These are phyloP conservation scores for Hyphopichia khmerensis DNA, from an alignment of 1,139 yeast species.

Conservation along the genomic window DNA sequence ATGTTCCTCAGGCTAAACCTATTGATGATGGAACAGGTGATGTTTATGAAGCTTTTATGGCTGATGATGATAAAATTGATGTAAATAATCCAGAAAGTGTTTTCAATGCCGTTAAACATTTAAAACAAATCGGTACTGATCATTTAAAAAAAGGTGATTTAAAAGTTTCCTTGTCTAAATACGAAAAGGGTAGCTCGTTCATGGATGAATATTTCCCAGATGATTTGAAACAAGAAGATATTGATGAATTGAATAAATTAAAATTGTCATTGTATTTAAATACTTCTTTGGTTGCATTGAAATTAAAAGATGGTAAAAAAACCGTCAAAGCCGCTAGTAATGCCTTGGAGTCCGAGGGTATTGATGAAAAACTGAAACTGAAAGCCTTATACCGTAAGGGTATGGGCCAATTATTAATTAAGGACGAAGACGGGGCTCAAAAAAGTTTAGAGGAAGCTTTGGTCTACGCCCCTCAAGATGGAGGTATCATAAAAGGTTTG, in stretches of 20 bases:
- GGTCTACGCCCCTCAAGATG: slow-evolving; percentile 67
- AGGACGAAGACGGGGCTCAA: slow-evolving; percentile 73
- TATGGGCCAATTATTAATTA: slow-evolving; percentile 60
- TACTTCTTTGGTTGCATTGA: slow-evolving; percentile 72
- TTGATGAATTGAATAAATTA: slow-evolving; percentile 48
- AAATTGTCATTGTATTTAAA: slow-evolving; percentile 68
- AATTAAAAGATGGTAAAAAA: slow-evolving; percentile 54
- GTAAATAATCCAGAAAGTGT: slow-evolving; percentile 60
- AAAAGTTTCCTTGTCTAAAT: slow-evolving; percentile 61
- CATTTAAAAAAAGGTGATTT: slow-evolving; percentile 66
- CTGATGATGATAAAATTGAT: slow-evolving; percentile 71
- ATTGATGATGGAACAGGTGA: slow-evolving; percentile 85
- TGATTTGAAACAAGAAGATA: slow-evolving; percentile 56
- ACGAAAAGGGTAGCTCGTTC: slow-evolving; percentile 67
- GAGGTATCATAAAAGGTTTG: slow-evolving; percentile 69
- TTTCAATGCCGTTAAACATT: slow-evolving; percentile 59
- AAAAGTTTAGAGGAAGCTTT: slow-evolving; percentile 67
- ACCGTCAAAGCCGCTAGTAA: slow-evolving; percentile 61
- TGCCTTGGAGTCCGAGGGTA: slow-evolving; percentile 62
- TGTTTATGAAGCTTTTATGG: slow-evolving; percentile 70
- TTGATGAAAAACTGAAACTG: slow-evolving; percentile 69
- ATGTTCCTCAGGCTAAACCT: slow-evolving; percentile 36
- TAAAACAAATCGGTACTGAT: slow-evolving; percentile 78
- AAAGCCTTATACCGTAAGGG: slow-evolving; percentile 90
- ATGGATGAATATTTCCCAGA: slow-evolving; percentile 74